Conservation (phyloP, 345 rosid genomes). For the Ricinus communis region DNA sequence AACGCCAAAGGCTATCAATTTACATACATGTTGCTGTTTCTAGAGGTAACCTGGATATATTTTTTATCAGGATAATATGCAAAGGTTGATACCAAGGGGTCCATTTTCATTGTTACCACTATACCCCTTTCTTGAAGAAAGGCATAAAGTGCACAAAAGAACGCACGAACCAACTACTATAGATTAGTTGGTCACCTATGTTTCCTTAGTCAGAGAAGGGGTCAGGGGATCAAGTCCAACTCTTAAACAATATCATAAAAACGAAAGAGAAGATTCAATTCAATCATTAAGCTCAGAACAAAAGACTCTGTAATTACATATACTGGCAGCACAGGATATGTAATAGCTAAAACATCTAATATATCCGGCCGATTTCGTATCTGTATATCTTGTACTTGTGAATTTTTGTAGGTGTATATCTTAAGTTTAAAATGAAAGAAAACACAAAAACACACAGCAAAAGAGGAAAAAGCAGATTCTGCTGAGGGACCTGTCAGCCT, state of each 20-base stretch:
- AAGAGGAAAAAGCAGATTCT: constrained; percentile 71
- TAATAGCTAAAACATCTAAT: constrained; percentile 4
- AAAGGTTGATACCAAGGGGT: too few relatives aligned
- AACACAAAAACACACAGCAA: constrained; percentile 66
- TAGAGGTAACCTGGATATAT: not conserved
- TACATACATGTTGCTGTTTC: too few relatives aligned
- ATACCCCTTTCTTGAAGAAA: too few relatives aligned
- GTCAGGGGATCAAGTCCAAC: too few relatives aligned
- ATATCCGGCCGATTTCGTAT: constrained; percentile 11
- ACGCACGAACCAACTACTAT: too few relatives aligned
- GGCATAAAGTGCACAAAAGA: too few relatives aligned
- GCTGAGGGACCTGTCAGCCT: constrained; percentile 66
- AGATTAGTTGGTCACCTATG: too few relatives aligned
- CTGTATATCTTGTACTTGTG: not conserved
- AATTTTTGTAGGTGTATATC: constrained; percentile 8
- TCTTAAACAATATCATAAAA: not conserved
- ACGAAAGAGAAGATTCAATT: not conserved
- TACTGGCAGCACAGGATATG: constrained; percentile 16
- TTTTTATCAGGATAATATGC: not conserved
- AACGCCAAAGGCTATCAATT: too few relatives aligned
- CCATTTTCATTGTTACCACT: too few relatives aligned
- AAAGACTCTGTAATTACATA: constrained; percentile 14
- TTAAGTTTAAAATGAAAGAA: constrained; percentile 54
- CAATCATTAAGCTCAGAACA: not conserved
- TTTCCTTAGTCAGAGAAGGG: too few relatives aligned